phyloP scores from a whole-genome alignment of 2,329 filamentous ascomycete species.

The Fonsecaea pugnacius region DNA sequence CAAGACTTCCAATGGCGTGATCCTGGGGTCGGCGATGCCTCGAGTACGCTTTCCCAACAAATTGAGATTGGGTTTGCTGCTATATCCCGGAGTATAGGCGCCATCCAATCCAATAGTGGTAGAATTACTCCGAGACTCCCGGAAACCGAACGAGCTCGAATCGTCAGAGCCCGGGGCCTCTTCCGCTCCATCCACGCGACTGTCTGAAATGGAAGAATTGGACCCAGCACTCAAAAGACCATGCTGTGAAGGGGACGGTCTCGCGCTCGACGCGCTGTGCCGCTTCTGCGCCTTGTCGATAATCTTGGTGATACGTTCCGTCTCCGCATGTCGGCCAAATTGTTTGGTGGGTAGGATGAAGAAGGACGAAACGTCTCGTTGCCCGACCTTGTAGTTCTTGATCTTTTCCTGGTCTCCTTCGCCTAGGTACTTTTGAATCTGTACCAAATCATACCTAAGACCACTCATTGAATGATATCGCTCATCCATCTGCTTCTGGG shows the following conservation, averaged over 20 bases:
- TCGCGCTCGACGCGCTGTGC: conserved; percentile 53
- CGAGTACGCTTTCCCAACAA: conserved; percentile 26
- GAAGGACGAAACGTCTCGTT: conserved; percentile 88
- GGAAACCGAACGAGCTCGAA: conserved; percentile 52
- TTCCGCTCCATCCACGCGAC: conserved; percentile 55
- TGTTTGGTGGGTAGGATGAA: conserved; percentile 82
- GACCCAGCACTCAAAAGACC: conserved; percentile 57
- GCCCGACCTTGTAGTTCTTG: conserved; percentile 74
- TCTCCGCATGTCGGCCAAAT: conserved; percentile 78
- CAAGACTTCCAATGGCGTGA: conserved; percentile 29
- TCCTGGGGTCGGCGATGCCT: conserved; percentile 26
- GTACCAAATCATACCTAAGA: conserved; percentile 76
- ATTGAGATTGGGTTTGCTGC: conserved; percentile 21
- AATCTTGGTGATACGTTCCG: conserved; percentile 69
- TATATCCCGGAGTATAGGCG: conserved; percentile 19
- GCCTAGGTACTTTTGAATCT: conserved; percentile 73
- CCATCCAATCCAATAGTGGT: conserved; percentile 39
- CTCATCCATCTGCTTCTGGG: conserved; percentile 82
- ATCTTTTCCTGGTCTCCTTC: conserved; percentile 75
- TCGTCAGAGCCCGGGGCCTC: conserved; percentile 59
- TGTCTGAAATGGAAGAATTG: conserved; percentile 58
- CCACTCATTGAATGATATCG: conserved; percentile 89
- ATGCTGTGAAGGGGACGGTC: conserved; percentile 44
- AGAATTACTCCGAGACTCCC: conserved; percentile 46
- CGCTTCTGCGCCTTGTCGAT: conserved; percentile 76